Base-by-base conservation (phyloP, 2,329 filamentous ascomycete genomes). In the Mollisia scopiformis region DNA sequence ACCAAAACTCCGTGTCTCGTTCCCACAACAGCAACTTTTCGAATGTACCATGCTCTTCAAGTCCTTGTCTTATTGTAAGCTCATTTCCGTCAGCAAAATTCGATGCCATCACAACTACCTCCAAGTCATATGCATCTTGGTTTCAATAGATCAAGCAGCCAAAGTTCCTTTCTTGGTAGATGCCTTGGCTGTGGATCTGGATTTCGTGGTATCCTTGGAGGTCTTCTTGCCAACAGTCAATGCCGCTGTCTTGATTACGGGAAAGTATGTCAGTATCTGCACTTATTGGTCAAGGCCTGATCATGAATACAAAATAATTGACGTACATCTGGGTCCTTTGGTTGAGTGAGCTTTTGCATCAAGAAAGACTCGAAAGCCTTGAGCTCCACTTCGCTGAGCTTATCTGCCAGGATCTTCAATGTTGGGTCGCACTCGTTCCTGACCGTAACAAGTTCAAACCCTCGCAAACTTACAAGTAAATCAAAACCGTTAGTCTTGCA, bases 331-430 rank as follows among this genome's bases (percentile, higher is more conserved):
- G 55, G 31, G 4, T 41, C 23, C 16, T n/a, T 37, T 10, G 55
- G 46, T 31, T 21, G 31, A 10, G 55, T 57, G 19, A 57, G 43
- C 25, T 39, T 19, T 23, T 37, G 16, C 5, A 19, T 37, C 23
- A 57, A 8, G 21, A 57, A 57, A 11, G 6, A 6, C 23, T 57
- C 55, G 27, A 57, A 57, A 3, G 43, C 55, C 43, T 16, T 46
- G 2, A 57, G 27, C 14, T 57, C 55, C 8, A 31, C 21, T 23
- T 50, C 43, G 31, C 23, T 57, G 25, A 27, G 19, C 21, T 37
- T 31, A 21, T 13, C 43, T 2, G 31, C 16, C 13, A 19, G 4
- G 10, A 57, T 41, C 46, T 39, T 39, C 19, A 7, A 8, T n/a
- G 16, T 27, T n/a, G 8, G 19, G 8, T 11, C 19, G 11, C 21